Conservation (phyloP, 176 grass and related monocot species). For the Avena eriantha region DNA sequence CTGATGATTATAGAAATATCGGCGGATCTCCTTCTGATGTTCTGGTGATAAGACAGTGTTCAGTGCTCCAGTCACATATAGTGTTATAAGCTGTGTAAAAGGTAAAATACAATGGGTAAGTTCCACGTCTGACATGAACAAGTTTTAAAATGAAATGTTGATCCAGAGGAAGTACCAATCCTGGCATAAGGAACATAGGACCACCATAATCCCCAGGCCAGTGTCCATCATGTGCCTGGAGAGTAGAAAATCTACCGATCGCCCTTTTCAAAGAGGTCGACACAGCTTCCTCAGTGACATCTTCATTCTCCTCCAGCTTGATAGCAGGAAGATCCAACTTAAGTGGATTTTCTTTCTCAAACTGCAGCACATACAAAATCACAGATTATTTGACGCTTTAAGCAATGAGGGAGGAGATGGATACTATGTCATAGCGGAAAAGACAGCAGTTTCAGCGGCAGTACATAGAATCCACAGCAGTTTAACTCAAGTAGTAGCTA, state of each 20-base stretch:
- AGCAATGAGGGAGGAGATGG: neutral
- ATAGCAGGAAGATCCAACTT: conserved; percentile 58
- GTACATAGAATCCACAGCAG: neutral
- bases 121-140: conserved; percentile 12
- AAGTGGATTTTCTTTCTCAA: conserved; percentile 70
- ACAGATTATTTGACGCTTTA: neutral
- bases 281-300: conserved; percentile 70
- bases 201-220: conserved; percentile 89
- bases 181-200: conserved; percentile 85
- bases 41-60: conserved; percentile 67
- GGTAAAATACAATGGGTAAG: conserved; percentile 21
- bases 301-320: conserved; percentile 69
- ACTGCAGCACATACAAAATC: conserved; percentile 57
- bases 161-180: conserved; percentile 63
- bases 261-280: conserved; percentile 62
- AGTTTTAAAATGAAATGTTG: neutral
- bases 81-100: conserved; percentile 69
- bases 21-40: conserved; percentile 77
- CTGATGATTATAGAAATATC: conserved; percentile 95
- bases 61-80: conserved; percentile 70
- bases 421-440: neutral
- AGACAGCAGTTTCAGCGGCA: neutral
- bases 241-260: conserved; percentile 62
- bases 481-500: neutral
- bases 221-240: conserved; percentile 87